Conservation (phyloP, 768 basidiomycete genomes). For the Leucocoprinus birnbaumii region DNA sequence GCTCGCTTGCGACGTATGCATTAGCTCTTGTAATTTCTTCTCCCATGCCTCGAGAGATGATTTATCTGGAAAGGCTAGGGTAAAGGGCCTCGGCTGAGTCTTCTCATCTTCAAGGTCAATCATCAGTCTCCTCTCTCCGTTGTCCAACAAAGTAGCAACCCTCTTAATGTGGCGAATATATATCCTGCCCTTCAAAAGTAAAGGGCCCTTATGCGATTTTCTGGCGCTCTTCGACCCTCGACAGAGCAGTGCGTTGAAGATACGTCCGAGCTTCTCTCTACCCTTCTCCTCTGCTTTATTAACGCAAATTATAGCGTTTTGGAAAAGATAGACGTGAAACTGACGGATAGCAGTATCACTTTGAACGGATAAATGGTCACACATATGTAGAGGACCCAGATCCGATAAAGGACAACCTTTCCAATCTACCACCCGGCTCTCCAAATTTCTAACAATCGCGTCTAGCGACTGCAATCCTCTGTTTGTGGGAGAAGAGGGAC, state of each 20-base stretch:
- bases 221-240: slow-evolving; percentile 39
- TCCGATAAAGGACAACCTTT: slow-evolving; percentile 91
- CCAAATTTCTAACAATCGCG: slow-evolving; percentile 84
- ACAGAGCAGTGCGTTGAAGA: slow-evolving; percentile 63
- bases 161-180: slow-evolving; percentile 93
- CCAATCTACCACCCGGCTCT: slow-evolving; percentile 92
- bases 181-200: slow-evolving; percentile 92
- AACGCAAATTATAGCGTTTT: slow-evolving; percentile 98
- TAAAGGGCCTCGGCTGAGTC: slow-evolving; percentile 95
- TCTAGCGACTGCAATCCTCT: slow-evolving; percentile 77
- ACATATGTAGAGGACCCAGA: slow-evolving; percentile 88
- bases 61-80: slow-evolving; percentile 91
- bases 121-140: slow-evolving; percentile 87
- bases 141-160: slow-evolving; percentile 75
- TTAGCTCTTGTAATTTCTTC: slow-evolving; percentile 74
- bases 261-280: slow-evolving; percentile 69
- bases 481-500: too few relatives aligned
- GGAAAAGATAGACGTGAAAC: slow-evolving; percentile 96
- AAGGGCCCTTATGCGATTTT: slow-evolving; percentile 57
- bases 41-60: slow-evolving; percentile 90
- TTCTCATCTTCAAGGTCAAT: slow-evolving; percentile 98
- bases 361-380: slow-evolving; percentile 85
- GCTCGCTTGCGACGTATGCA: slow-evolving; percentile 70
- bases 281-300: slow-evolving; percentile 96
- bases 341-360: slow-evolving; percentile 89